phyloP scores from a whole-genome alignment of 1,284 basidiomycete genomes.

The Limonomyces culmigenus region DNA sequence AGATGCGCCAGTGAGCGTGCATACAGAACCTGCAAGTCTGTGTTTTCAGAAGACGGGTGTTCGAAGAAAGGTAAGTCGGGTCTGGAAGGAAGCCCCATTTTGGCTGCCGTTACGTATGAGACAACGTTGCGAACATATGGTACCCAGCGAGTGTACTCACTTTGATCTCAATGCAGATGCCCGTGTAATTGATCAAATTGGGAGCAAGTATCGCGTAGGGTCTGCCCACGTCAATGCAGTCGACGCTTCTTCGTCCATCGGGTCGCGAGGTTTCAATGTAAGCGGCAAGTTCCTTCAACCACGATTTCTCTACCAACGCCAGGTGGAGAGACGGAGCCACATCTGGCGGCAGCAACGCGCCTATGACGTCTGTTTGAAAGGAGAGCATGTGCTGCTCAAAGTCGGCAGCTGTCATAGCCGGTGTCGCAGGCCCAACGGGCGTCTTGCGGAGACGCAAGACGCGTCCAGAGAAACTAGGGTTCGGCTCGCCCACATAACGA shows the following conservation, averaged over 20 bases:
- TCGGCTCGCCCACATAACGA: slow-evolving; percentile 44
- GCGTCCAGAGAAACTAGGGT: slow-evolving; percentile 34
- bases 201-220: slow-evolving; percentile 52
- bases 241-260: slow-evolving; percentile 28
- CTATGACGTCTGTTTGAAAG: slow-evolving; percentile 45
- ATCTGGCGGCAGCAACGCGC: slow-evolving; percentile 35
- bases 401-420: slow-evolving; percentile 17
- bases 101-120: slow-evolving; percentile 32
- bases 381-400: slow-evolving; percentile 40
- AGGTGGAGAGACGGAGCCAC: slow-evolving; percentile 40
- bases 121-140: slow-evolving; percentile 1
- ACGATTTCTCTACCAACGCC: slow-evolving; percentile 35
- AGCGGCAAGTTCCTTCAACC: slow-evolving; percentile 39
- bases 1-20: slow-evolving; percentile 47
- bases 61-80: slow-evolving; percentile 34
- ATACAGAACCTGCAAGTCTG: slow-evolving; percentile 76
- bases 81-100: slow-evolving; percentile 88
- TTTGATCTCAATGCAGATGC: slow-evolving; percentile 77
- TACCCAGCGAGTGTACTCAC: slow-evolving; percentile 23
- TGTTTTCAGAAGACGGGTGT: slow-evolving; percentile 43
- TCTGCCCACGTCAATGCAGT: slow-evolving; percentile 38
- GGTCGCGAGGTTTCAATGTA: slow-evolving; percentile 36
- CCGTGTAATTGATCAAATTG: slow-evolving; percentile 46
- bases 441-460: slow-evolving; percentile 64
- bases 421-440: slow-evolving; percentile 4